Conservation (phyloP, 164 flowering plant genomes). For the Platanus orientalis region DNA sequence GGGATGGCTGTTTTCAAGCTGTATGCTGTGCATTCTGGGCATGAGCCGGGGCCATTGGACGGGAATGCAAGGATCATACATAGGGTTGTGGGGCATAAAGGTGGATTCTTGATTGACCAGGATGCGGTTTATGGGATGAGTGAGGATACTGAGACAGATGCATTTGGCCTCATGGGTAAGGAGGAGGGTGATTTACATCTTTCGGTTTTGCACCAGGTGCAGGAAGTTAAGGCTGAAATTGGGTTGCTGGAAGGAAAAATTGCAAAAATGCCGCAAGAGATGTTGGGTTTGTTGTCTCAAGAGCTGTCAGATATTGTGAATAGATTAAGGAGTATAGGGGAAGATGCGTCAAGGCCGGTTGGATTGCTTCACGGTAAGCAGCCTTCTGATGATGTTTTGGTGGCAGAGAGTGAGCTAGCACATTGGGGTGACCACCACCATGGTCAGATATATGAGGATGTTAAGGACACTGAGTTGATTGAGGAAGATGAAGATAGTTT, state of each 20-base stretch:
- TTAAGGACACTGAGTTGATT: conserved; percentile 69
- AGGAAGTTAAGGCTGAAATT: conserved; percentile 65
- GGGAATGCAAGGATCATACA: conserved; percentile 91
- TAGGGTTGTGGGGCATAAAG: conserved; percentile 75
- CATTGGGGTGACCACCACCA: conserved; percentile 75
- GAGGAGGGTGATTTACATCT: conserved; percentile 58
- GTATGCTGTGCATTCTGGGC: conserved; percentile 86
- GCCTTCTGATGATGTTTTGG: conserved; percentile 65
- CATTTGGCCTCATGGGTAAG: conserved; percentile 53
- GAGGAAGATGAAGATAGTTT: conserved; percentile 95
- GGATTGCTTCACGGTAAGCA: conserved; percentile 49
- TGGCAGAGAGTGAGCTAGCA: conserved; percentile 68
- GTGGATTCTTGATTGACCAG: conserved; percentile 62
- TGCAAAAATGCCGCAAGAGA: conserved; percentile 48
- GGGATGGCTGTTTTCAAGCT: conserved; percentile 78
- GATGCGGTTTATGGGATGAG: conserved; percentile 66
- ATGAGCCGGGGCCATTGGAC: conserved; percentile 83
- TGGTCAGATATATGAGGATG: conserved; percentile 59
- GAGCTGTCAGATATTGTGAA: conserved; percentile 64
- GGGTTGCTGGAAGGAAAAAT: conserved; percentile 70
- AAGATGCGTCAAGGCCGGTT: conserved; percentile 46
- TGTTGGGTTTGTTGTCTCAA: conserved; percentile 57
- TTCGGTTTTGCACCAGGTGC: conserved; percentile 66
- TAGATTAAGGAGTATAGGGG: conserved; percentile 63
- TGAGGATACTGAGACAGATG: conserved; percentile 65